Base-by-base conservation (phyloP, 768 basidiomycete genomes). In the Leccinum truebloodii region DNA sequence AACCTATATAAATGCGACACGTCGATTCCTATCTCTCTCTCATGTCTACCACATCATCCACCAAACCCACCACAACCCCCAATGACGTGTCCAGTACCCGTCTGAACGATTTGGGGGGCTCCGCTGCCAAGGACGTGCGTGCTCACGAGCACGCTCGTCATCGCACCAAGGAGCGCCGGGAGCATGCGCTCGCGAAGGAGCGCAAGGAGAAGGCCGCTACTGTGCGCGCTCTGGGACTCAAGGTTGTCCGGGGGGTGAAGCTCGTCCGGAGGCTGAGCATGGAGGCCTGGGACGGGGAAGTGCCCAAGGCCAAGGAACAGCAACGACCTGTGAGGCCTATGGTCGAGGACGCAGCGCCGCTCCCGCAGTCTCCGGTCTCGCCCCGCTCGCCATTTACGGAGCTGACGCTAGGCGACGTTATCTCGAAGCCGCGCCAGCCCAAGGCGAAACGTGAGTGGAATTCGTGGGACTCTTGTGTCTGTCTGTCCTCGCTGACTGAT, bases 121-220 rank as follows among this genome's bases (percentile, higher is more conserved):
- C 54, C 2, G 56, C 6, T 28, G 52, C 65, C 35, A 74, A 74
- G 57, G 73, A 76, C 54, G 66, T 67, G 41, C 73, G 73, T 16
- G 75, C 73, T 22, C 67, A 63, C 13, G 73, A 74, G 64, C 75
- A 71, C 32, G 73, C 73, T 8, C 73, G 75, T 59, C 73, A 73
- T 34, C 73, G 67, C 24, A 64, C 59, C 57, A 74, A 73, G 61
- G 71, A 73, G 58, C 71, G 72, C 28, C 74, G 57, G 54, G 74
- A 70, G 61, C 69, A 75, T 9, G 63, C 67, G 13, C 70, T 72
- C 6, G 61, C 65, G 9, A 72, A 63, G 72, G 64, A 72, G 59
- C 72, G 72, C 61, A 73, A 75, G 63, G 68, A 74, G 61, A 69
- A 65, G 61, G 69, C 61, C 7, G 60, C 68, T 3, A 55, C 48